A percentile compares a stretch with the other conserved stretches of the same genome.
These are phyloP conservation scores for Starmerella sp. DNA, from an alignment of 805 yeast genomes.

Conservation along the genomic window DNA sequence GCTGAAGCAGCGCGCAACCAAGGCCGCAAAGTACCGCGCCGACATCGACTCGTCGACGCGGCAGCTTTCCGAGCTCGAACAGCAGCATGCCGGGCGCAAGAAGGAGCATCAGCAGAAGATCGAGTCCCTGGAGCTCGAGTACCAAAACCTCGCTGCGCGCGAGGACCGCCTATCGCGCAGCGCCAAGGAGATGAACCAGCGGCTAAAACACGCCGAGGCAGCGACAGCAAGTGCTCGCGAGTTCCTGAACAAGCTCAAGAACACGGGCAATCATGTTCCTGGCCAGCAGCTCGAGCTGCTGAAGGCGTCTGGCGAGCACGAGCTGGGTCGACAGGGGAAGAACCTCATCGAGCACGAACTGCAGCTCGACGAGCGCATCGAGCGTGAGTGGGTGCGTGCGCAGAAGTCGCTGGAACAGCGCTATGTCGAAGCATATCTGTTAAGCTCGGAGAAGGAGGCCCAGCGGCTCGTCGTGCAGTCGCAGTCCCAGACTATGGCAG, in stretches of 20 bases:
- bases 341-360: constrained; percentile 12
- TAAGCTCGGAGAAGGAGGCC: constrained; percentile 2
- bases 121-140: constrained; percentile 16
- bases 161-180: constrained; percentile 2
- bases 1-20: constrained; percentile 23
- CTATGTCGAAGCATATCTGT: constrained; percentile 28
- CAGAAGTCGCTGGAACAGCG: constrained; percentile 30
- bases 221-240: not conserved
- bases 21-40: constrained; percentile 14
- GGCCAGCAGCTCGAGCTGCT: constrained; percentile 6
- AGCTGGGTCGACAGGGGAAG: not conserved
- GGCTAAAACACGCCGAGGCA: not conserved
- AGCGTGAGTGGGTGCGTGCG: constrained; percentile 29
- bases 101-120: constrained; percentile 12
- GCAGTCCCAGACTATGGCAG: not conserved
- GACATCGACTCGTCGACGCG: constrained; percentile 15
- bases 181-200: not conserved
- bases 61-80: constrained; percentile 10
- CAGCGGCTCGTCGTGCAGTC: not conserved
- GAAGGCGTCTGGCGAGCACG: not conserved
- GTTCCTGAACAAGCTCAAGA: constrained; percentile 1
- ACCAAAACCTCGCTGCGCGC: constrained; percentile 7
- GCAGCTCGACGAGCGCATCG: constrained; percentile 21
- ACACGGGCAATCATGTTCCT: not conserved
- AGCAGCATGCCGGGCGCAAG: constrained; percentile 7